Evolutionary conservation across 2,329 filamentous ascomycete genomes (phyloP).

Genomic region (Alternaria longipes): DNA sequence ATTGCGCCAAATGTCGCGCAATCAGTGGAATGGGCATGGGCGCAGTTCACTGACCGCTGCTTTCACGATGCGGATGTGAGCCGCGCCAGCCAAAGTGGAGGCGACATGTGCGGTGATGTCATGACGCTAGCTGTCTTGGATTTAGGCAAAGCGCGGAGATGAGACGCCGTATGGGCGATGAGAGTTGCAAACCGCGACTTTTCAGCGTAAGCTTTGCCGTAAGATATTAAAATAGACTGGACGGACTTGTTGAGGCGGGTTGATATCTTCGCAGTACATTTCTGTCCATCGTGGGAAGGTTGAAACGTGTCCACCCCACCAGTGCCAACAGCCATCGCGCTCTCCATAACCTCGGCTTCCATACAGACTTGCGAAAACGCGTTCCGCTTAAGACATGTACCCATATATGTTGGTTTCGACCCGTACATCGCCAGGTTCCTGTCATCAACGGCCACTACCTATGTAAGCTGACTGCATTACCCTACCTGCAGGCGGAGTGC

Average conservation of each 20-base stretch:
- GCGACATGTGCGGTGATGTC: conserved; percentile 17
- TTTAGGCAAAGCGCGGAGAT: conserved; percentile 2
- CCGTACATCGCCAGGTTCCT: not conserved
- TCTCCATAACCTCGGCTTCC: not conserved
- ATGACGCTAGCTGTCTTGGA: conserved; percentile 7
- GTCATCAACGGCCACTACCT: not conserved
- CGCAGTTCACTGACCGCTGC: conserved; percentile 27
- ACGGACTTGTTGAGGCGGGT: not conserved
- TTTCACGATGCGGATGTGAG: conserved; percentile 21
- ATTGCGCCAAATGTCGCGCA: conserved; percentile 30
- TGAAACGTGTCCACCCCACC: not conserved
- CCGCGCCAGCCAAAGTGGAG: conserved; percentile 10
- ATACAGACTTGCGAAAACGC: not conserved
- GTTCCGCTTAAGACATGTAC: not conserved
- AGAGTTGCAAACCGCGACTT: not conserved
- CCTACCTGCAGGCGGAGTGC: not conserved
- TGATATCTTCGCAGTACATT: not conserved
- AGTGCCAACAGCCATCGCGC: not conserved
- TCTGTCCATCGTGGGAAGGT: not conserved
- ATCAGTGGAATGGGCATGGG: conserved; percentile 14
- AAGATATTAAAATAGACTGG: not conserved
- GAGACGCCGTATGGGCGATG: conserved; percentile 1
- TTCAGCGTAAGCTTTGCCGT: not conserved
- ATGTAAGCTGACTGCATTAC: conserved; percentile 2
- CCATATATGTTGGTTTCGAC: not conserved